A percentile compares a stretch with the other conserved stretches of the same genome.
phyloP scores from a whole-genome alignment of 306 rosid genomes.

The Cucurbita argyrosperma region DNA sequence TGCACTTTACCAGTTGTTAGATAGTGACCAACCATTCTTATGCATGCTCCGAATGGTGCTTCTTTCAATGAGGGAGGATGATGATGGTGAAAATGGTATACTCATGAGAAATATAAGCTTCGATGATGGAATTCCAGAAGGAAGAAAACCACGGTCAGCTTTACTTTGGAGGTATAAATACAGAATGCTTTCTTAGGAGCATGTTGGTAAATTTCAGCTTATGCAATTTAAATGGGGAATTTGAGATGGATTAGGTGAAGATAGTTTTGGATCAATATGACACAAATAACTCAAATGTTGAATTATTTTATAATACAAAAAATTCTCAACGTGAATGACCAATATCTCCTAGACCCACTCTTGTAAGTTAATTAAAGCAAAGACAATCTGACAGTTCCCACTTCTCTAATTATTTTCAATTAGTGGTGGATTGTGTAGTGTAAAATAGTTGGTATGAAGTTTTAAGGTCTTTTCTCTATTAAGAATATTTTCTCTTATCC shows the following conservation, averaged over 20 bases:
- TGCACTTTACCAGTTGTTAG: slow-evolving; percentile 82
- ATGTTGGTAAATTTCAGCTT: background rate
- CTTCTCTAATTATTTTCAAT: background rate
- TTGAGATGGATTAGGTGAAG: background rate
- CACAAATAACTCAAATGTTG: background rate
- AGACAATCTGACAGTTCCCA: background rate
- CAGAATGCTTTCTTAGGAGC: background rate
- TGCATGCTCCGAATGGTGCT: slow-evolving; percentile 99
- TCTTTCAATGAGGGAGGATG: slow-evolving; percentile 92
- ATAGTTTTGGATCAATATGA: background rate
- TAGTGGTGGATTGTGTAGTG: background rate
- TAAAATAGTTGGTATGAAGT: background rate
- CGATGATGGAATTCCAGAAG: slow-evolving; percentile 44
- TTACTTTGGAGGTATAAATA: slow-evolving; percentile 72
- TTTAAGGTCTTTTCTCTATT: background rate
- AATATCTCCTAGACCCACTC: background rate
- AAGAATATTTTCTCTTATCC: background rate
- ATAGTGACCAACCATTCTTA: slow-evolving; percentile 96
- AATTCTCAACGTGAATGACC: background rate
- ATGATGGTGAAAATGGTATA: slow-evolving; percentile 49
- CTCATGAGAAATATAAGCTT: slow-evolving; percentile 30
- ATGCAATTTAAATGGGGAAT: background rate
- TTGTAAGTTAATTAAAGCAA: background rate
- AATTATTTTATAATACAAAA: background rate
- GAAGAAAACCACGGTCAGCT: slow-evolving; percentile 59